Conservation (phyloP, 441 rosid species). For the Lagerstroemia fauriei region DNA sequence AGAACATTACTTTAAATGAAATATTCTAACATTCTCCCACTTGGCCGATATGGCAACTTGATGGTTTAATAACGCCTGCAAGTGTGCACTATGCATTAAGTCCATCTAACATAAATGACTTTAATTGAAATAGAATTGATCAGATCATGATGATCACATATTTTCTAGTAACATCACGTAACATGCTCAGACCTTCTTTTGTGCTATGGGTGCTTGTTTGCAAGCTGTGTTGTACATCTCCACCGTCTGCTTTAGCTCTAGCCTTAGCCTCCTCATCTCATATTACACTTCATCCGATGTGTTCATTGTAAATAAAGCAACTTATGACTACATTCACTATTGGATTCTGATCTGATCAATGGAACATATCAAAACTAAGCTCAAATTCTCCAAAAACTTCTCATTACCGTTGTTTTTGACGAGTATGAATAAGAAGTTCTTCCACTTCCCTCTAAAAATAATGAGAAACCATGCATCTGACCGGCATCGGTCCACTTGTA, state of each 20-base stretch:
- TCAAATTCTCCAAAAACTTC: background rate
- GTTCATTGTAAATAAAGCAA: constrained; percentile 17
- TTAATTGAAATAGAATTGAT: no score
- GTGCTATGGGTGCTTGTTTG: constrained; percentile 77
- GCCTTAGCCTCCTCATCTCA: constrained; percentile 81
- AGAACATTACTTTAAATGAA: no score
- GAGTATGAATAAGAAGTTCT: constrained; percentile 42
- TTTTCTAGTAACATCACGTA: no score
- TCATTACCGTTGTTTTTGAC: constrained; percentile 55
- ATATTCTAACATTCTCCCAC: no score
- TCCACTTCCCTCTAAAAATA: constrained; percentile 54
- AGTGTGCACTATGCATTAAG: no score
- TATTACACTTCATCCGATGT: constrained; percentile 73
- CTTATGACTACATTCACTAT: background rate
- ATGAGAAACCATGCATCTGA: constrained; percentile 52
- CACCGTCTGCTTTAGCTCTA: constrained; percentile 88
- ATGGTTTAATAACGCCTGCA: no score
- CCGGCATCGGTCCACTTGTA: constrained; percentile 45
- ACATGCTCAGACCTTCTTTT: constrained; percentile 91
- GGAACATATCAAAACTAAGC: background rate
- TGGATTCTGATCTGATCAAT: background rate
- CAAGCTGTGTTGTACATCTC: constrained; percentile 84
- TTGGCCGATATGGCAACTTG: no score
- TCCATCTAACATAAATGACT: no score
- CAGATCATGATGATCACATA: no score